phyloP scores from a whole-genome alignment of 176 grass and related monocot species.

The Saccharum spontaneum region DNA sequence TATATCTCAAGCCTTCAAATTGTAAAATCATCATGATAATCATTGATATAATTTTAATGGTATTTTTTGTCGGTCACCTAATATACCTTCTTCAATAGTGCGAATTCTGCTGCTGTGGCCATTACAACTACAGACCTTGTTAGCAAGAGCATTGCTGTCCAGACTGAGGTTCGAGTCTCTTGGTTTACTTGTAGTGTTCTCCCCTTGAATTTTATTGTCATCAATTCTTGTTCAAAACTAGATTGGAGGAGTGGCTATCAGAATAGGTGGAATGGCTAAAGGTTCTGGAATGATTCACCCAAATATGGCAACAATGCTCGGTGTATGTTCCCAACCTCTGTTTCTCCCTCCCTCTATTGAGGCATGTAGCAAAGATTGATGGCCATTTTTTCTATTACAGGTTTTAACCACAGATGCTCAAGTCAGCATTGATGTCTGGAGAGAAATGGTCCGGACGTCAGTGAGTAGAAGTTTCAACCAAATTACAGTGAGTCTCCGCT shows the following conservation, averaged over 20 bases:
- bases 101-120: conserved; percentile 79
- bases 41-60: not conserved
- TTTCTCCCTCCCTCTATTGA: conserved; percentile 11
- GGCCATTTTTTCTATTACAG: conserved; percentile 44
- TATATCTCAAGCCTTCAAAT: conserved; percentile 1
- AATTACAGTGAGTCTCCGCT: conserved; percentile 71
- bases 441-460: conserved; percentile 82
- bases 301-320: conserved; percentile 99
- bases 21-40: conserved; percentile 26
- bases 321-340: conserved; percentile 51
- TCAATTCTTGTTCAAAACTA: conserved; percentile 47
- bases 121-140: conserved; percentile 99
- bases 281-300: conserved; percentile 99
- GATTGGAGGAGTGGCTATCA: conserved; percentile 88
- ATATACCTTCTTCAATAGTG: conserved; percentile 40
- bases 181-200: conserved; percentile 17
- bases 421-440: conserved; percentile 71
- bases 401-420: conserved; percentile 96
- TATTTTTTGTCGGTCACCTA: conserved; percentile 1
- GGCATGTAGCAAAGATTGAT: conserved; percentile 16
- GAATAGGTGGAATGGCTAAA: conserved; percentile 96
- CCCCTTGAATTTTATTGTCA: not conserved
- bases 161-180: conserved; percentile 66
- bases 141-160: conserved; percentile 95
- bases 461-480: conserved; percentile 98